phyloP scores from a whole-genome alignment of 306 rosid species.

The Cucurbita maxima region DNA sequence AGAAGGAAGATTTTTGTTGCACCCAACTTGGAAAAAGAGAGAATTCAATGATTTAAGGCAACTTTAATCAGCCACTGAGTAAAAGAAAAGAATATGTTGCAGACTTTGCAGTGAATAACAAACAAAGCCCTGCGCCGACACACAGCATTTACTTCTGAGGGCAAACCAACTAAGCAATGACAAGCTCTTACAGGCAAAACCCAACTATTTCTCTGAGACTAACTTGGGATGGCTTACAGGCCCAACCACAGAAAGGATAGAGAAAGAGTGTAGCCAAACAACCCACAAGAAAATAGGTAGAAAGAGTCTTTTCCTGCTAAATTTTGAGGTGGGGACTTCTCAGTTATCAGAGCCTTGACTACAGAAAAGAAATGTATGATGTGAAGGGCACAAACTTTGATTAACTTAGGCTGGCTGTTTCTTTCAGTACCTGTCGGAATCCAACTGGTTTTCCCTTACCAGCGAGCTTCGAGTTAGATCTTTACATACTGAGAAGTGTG shows the following conservation, averaged over 20 bases:
- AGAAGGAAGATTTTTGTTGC: background rate
- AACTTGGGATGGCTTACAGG: background rate
- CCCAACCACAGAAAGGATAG: background rate
- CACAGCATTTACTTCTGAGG: background rate
- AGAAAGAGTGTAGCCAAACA: background rate
- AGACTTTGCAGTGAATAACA: background rate
- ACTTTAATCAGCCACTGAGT: background rate
- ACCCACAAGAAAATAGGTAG: background rate
- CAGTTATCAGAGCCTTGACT: background rate
- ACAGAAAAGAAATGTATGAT: background rate
- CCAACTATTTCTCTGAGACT: background rate
- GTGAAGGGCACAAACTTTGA: constrained; percentile 1
- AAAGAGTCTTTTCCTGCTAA: background rate
- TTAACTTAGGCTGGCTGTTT: background rate
- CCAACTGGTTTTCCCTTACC: background rate
- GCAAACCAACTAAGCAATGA: background rate
- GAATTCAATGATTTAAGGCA: background rate
- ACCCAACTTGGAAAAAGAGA: background rate
- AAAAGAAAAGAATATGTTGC: background rate
- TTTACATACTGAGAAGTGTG: background rate
- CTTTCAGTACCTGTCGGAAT: background rate
- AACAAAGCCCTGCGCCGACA: constrained; percentile 1
- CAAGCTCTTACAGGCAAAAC: background rate
- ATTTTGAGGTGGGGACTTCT: background rate
- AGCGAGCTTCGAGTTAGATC: background rate